Base-by-base conservation (phyloP, 306 rosid species). In the Cajanus cajan region DNA sequence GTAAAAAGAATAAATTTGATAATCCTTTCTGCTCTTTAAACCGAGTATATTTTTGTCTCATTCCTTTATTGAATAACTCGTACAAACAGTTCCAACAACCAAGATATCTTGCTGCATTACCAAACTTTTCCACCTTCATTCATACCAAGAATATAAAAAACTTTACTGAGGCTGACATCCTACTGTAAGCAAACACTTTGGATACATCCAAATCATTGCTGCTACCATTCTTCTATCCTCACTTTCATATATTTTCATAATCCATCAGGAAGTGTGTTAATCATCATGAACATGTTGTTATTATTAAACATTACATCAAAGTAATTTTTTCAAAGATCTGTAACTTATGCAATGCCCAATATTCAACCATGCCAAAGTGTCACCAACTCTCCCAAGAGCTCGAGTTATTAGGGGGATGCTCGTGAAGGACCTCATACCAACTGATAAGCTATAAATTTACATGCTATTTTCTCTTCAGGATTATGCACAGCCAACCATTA, bases 1-100 rank as follows among this genome's bases (percentile, higher is more conserved):
- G 68, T 14, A 43, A 74, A 74, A 74, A 15, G 14, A 57, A 58
- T 21, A 39, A 73, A 39, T 37, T 74, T 68, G 58, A 40, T 41
- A 31, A 14, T 24, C 43, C 78, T 58, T 24, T 73, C 55, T 19
- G 15, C 22, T 12, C 40, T 57, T 55, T 43, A 43, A 68, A 68
- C 55, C 22, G 3, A 13, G 13, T 66, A 28, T 21, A 41, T 22
- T 68, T 10, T 22, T 68, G 19, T 18, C 37, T 25, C 37, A 13
- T 40, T 12, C 48, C 36, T 41, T 41, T 22, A 43, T 3, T 67
- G 54, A 43, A 22, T 55, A 55, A 19, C 63, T 22, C 0, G 4
- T 22, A 22, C 7, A 13, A 43, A 67, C 37, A 41, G 28, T 22
- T 43, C 21, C 39, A 12, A 48, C 73, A 67, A 12, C 37, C 14